Evolutionary conservation across 768 basidiomycete genomes (phyloP), one percentile per base, ranked within the genome.

Genomic region (Mycena indigotica): DNA sequence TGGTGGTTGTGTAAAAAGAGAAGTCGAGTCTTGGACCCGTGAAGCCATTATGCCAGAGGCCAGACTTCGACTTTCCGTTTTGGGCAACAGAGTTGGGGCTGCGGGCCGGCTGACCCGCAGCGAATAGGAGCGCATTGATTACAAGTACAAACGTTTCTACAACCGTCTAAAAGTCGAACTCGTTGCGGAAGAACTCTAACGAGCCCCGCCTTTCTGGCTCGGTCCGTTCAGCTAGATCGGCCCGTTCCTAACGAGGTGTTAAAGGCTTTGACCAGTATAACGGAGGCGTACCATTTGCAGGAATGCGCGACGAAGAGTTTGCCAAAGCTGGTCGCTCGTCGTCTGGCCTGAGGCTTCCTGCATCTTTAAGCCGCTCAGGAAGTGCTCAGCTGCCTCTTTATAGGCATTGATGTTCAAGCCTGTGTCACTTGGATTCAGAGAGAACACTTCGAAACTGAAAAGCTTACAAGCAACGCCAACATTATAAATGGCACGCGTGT

Each of bases 401-500:
- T 91, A 83, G 8, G 94, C 93, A 8, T 95, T 95, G 51, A 98
- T 96, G 70, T 99, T 99, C 59, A 99, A 73, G 68, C 96, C 94
- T 97, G 57, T 49, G 21, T 19, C 8, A 44, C 41, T 8, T 44
- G 8, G 49, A 28, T 60, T 46, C 53, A 53, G 32, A 53, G 15
- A 24, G 39, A 57, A 23, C n/a, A 61, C 49, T 10, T 56, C 48
- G 25, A 26, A 24, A 32, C 28, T 45, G 24, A 57, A 52, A 46
- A 26, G 84, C 92, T 65, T 67, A 95, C 95, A 99, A 21, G 95
- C 95, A 25, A 99, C 97, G 41, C 95, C 97, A 30, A 99, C 92
- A 66, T 99, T 99, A 69, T 96, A 98, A 23, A 98, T 92, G 10
- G 95, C 97, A 12, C 97, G 87, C 1, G 97, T 98, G 70, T 97